Conservation (phyloP, 768 basidiomycete species). For the Rhizopogon salebrosus region DNA sequence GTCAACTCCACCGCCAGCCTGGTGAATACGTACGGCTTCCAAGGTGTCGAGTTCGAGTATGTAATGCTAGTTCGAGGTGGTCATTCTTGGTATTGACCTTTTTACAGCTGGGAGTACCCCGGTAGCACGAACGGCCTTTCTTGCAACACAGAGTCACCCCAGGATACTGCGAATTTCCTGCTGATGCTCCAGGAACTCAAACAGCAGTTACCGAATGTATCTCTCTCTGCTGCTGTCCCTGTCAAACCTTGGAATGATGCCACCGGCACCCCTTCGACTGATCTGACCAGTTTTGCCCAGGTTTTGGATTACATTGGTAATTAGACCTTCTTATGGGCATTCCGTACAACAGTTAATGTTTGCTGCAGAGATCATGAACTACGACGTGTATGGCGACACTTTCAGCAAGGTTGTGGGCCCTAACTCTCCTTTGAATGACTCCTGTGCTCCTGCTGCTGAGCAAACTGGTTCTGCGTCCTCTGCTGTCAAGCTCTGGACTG, state of each 20-base stretch:
- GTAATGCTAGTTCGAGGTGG: conserved; percentile 14
- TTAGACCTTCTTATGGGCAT: conserved; percentile 23
- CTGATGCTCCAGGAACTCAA: conserved; percentile 71
- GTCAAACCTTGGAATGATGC: conserved; percentile 60
- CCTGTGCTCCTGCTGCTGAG: conserved; percentile 54
- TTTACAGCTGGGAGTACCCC: conserved; percentile 81
- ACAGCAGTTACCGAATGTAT: conserved; percentile 45
- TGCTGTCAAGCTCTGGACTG: conserved; percentile 68
- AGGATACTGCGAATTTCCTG: conserved; percentile 79
- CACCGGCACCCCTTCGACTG: conserved; percentile 47
- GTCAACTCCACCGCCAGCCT: conserved; percentile 48
- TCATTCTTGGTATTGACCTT: conserved; percentile 1
- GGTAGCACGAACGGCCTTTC: conserved; percentile 51
- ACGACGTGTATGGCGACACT: conserved; percentile 52
- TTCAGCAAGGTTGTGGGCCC: conserved; percentile 60
- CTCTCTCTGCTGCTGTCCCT: conserved; percentile 69
- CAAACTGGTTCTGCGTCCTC: conserved; percentile 73
- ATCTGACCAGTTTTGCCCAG: conserved; percentile 62
- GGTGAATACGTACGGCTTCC: conserved; percentile 43
- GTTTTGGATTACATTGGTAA: conserved; percentile 68
- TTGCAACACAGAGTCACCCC: conserved; percentile 57
- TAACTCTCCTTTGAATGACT: conserved; percentile 79
- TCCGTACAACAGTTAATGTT: conserved; percentile 5
- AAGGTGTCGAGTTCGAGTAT: conserved; percentile 69
- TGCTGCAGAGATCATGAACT: conserved; percentile 62